Evolutionary conservation across 768 basidiomycete species (phyloP).

Genomic region (Gloeopeniophorella convolvens): DNA sequence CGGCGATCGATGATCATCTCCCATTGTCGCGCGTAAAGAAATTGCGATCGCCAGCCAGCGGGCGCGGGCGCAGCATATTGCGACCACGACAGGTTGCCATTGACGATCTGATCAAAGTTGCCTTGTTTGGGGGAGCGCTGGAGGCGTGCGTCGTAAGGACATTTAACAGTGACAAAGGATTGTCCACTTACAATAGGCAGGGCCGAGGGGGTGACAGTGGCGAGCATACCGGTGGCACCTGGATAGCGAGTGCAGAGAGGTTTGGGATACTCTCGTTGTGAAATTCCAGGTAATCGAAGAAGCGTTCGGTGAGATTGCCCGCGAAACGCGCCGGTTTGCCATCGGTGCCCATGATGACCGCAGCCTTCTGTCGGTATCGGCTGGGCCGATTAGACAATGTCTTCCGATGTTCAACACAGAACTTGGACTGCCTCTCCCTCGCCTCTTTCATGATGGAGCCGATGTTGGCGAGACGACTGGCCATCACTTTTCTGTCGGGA

Average conservation of each 20-base stretch:
- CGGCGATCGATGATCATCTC: slow-evolving; percentile 5
- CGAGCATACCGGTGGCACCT: slow-evolving; percentile 3
- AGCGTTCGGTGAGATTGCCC: slow-evolving; percentile 6
- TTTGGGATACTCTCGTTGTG: slow-evolving; percentile 3
- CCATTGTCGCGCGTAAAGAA: slow-evolving; percentile 6
- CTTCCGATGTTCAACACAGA: slow-evolving; percentile 5
- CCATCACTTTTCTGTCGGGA: slow-evolving; percentile 5
- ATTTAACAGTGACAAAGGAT: not conserved
- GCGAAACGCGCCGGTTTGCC: slow-evolving; percentile 2
- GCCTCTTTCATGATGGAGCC: slow-evolving; percentile 4
- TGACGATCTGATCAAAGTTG: slow-evolving; percentile 9
- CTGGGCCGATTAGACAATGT: not conserved
- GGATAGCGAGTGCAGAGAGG: slow-evolving; percentile 7
- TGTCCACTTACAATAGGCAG: slow-evolving; percentile 8
- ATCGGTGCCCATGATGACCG: slow-evolving; percentile 2
- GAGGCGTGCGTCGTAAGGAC: not conserved
- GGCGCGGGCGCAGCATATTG: slow-evolving; percentile 11
- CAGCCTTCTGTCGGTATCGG: slow-evolving; percentile 11
- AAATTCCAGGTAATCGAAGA: slow-evolving; percentile 10
- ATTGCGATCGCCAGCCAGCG: slow-evolving; percentile 12
- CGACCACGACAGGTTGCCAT: slow-evolving; percentile 12
- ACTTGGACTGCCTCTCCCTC: slow-evolving; percentile 13
- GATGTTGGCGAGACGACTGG: slow-evolving; percentile 10
- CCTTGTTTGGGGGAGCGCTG: slow-evolving; percentile 9
- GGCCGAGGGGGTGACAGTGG: slow-evolving; percentile 1